Base-by-base conservation (phyloP, 345 rosid genomes). In the Psidium friedrichsthalianum region DNA sequence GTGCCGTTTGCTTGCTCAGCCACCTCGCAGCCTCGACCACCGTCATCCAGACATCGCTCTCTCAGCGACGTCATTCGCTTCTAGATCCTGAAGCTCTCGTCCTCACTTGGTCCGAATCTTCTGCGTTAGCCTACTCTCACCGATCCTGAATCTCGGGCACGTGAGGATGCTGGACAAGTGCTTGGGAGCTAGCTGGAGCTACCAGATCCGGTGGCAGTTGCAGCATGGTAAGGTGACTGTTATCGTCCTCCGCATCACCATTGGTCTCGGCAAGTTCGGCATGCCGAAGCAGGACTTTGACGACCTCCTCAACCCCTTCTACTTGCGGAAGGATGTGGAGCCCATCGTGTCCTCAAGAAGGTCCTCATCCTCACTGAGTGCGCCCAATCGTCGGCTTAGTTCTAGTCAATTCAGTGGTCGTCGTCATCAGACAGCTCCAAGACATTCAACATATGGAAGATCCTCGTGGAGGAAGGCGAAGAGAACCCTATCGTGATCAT, bases 401-500 rank as follows among this genome's bases (percentile, higher is more conserved):
- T 6, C 1, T 9, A 55, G 24, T 55, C 24, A 8, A 55, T 24
- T 20, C 57, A 55, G 57, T 55, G 8, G 51, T 9, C 1, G 3
- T 55, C 10, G 1, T 55, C 57, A 1, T 55, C 24, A 6, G 20
- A 55, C 8, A 53, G 57, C 57, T 20, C 6, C 57, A 55, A 20
- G 9, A 55, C 10, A 3, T 20, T 55, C 51, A 91, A 91, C 36
- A 61, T 93, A 47, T 80, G 80, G n/a, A 90, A 88, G 83, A 86
- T 91, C 36, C 83, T 93, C 59, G 87, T 86, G 4, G 88, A 93
- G 74, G 95, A 90, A 88, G 91, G 92, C 14, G 87, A 82, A 13
- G 93, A 91, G 51, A 8, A 47, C 51, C 51, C 51, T 47, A 47
- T 47, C 11, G 51, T 47, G 51, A 47, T 47, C 51, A 47, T 47